phyloP scores from a whole-genome alignment of 2,329 filamentous ascomycete genomes.

The Westerdykella sp. region DNA sequence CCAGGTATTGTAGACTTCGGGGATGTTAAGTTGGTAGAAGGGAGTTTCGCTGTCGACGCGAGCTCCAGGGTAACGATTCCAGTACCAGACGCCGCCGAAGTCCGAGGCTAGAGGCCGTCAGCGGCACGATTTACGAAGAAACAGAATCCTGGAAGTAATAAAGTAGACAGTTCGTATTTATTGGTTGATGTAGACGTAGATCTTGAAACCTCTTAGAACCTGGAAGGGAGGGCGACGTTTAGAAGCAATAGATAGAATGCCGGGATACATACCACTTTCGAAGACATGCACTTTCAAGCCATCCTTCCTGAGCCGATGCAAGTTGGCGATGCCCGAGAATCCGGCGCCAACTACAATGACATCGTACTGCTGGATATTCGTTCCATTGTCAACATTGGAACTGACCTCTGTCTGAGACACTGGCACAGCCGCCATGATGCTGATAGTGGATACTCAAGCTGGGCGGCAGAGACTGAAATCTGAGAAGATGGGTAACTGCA shows the following conservation, averaged over 20 bases:
- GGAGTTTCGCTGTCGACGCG: constrained; percentile 26
- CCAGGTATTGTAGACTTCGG: constrained; percentile 22
- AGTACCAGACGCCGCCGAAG: constrained; percentile 25
- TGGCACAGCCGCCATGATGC: constrained; percentile 4
- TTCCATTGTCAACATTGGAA: not conserved
- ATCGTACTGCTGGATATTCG: constrained; percentile 9
- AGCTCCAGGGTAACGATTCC: constrained; percentile 29
- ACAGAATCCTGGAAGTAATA: too few species aligned
- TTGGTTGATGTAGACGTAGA: too few species aligned
- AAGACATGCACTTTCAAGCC: constrained; percentile 17
- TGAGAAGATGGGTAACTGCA: too few species aligned
- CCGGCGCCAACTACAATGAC: constrained; percentile 24
- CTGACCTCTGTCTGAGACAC: not conserved
- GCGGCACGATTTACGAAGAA: too few species aligned
- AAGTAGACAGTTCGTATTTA: too few species aligned
- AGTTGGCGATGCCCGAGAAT: constrained; percentile 18
- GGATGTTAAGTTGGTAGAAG: constrained; percentile 27
- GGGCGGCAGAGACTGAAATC: too few species aligned
- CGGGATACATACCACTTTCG: constrained; percentile 11
- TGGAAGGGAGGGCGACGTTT: not conserved
- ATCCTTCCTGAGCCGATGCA: constrained; percentile 16
- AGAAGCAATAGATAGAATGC: not conserved
- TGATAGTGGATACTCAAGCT: not conserved
- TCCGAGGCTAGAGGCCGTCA: constrained; percentile 3
- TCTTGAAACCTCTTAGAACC: too few species aligned